These are phyloP conservation scores for Trichoderma hamatum DNA, from an alignment of 2,329 filamentous ascomycete species.

Conservation along the genomic window DNA sequence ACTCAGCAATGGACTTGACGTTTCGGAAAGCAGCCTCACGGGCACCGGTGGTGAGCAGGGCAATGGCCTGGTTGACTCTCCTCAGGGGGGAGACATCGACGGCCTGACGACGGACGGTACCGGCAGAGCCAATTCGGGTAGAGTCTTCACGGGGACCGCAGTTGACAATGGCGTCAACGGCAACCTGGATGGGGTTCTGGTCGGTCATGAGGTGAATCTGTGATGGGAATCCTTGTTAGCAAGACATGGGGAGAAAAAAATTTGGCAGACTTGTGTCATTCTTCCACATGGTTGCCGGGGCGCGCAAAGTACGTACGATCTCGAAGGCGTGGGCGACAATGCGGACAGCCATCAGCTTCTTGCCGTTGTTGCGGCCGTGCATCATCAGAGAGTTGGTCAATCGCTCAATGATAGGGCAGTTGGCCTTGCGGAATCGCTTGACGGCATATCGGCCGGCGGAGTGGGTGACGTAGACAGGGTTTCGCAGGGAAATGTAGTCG, in stretches of 20 bases:
- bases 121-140: constrained; percentile 98
- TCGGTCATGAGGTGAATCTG: constrained; percentile 99
- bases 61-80: constrained; percentile 99
- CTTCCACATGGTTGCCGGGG: not conserved
- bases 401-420: constrained; percentile 99
- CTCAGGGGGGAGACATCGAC: constrained; percentile 99
- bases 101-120: constrained; percentile 99
- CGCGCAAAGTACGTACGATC: constrained; percentile 72
- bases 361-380: constrained; percentile 99
- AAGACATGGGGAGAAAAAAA: not conserved
- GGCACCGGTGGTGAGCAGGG: constrained; percentile 97
- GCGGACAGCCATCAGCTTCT: constrained; percentile 99
- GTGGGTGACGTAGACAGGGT: constrained; percentile 98
- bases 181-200: constrained; percentile 99
- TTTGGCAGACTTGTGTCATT: not conserved
- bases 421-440: constrained; percentile 99
- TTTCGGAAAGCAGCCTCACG: constrained; percentile 99
- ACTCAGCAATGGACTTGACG: constrained; percentile 99
- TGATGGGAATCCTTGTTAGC: constrained; percentile 36
- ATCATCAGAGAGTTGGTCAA: constrained; percentile 99
- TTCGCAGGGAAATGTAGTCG: constrained; percentile 99
- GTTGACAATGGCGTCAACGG: constrained; percentile 99
- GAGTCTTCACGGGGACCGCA: constrained; percentile 99
- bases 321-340: constrained; percentile 99
- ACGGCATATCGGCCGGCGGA: constrained; percentile 97